Evolutionary conservation across 1,284 basidiomycete species (phyloP).

Genomic region (Cystobasidium pallidum): DNA sequence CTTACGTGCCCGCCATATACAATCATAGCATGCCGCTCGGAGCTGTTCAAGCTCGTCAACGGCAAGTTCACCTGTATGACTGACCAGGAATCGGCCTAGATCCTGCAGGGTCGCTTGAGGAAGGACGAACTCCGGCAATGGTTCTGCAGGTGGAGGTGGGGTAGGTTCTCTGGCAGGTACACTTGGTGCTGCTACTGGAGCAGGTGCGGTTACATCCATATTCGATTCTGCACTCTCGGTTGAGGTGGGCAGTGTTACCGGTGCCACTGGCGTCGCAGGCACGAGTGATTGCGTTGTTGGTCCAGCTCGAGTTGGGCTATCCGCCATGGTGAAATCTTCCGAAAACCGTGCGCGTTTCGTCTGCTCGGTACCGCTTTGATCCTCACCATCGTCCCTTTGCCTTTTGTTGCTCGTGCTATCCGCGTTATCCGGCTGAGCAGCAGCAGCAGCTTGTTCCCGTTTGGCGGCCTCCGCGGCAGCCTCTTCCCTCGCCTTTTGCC

Average conservation of each 20-base stretch:
- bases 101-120: constrained; percentile 61
- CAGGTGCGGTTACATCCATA: neutral
- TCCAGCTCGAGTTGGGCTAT: constrained; percentile 21
- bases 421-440: constrained; percentile 46
- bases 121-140: constrained; percentile 63
- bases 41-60: constrained; percentile 93
- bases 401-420: constrained; percentile 55
- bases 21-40: constrained; percentile 76
- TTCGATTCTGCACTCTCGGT: neutral
- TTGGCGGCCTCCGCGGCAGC: constrained; percentile 13
- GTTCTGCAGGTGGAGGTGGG: constrained; percentile 47
- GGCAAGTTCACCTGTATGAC: constrained; percentile 65
- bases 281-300: constrained; percentile 1
- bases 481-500: constrained; percentile 8
- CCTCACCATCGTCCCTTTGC: constrained; percentile 53
- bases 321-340: constrained; percentile 27
- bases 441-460: constrained; percentile 58
- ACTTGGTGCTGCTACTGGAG: neutral
- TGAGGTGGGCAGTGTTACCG: neutral
- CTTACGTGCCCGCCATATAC: constrained; percentile 75
- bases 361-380: constrained; percentile 48
- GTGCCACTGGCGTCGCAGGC: neutral
- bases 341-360: constrained; percentile 26
- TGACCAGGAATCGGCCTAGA: constrained; percentile 62
- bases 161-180: constrained; percentile 3